These are phyloP conservation scores for Beauveria sp. DNA, from an alignment of 2,329 filamentous ascomycete species.

Conservation along the genomic window DNA sequence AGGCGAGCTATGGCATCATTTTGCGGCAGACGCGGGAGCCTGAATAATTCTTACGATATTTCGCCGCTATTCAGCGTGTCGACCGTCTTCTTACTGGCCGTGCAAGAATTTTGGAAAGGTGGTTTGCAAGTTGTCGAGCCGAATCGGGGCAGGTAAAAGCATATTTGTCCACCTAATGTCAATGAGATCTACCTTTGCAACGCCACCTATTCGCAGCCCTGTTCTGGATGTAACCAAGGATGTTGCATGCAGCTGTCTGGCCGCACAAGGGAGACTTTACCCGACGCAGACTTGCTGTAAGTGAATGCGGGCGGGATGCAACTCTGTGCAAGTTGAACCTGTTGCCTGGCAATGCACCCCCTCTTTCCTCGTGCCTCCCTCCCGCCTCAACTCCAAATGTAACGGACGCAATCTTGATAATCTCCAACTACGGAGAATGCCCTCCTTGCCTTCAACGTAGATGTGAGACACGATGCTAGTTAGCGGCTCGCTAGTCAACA, in stretches of 20 bases:
- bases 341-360: not conserved
- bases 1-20: not conserved
- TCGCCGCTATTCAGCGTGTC: not conserved
- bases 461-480: not conserved
- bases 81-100: no score
- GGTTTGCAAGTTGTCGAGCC: no score
- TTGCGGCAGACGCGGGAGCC: no score
- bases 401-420: not conserved
- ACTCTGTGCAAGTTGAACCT: not conserved
- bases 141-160: not conserved
- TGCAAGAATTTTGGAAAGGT: no score
- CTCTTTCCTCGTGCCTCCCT: no score
- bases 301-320: not conserved
- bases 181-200: not conserved
- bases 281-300: not conserved
- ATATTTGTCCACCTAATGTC: not conserved
- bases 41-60: not conserved
- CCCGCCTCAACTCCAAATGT: not conserved
- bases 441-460: not conserved
- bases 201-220: not conserved
- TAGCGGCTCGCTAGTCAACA: not conserved
- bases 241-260: not conserved
- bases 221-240: not conserved
- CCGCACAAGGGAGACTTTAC: not conserved
- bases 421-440: not conserved